Percentiles rank a stretch among this genome's conserved stretches.
phyloP scores from a whole-genome alignment of 2,329 filamentous ascomycete genomes.

The Teratosphaeria epicoccoides region DNA sequence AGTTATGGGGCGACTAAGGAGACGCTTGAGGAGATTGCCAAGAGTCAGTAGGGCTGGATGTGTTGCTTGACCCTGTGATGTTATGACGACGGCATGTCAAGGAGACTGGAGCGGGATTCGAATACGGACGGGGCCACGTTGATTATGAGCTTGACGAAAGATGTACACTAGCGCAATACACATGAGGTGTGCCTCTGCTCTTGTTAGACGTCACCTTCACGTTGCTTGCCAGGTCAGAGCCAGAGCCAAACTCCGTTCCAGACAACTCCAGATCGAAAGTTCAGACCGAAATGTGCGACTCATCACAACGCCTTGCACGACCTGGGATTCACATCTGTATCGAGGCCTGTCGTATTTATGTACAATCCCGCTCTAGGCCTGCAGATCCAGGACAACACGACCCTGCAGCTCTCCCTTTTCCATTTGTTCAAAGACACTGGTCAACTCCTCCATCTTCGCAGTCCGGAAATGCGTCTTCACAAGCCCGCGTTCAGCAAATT shows the following conservation, averaged over 20 bases:
- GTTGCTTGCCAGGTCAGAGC: background rate
- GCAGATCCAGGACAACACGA: conserved; percentile 38
- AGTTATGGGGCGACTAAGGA: conserved; percentile 33
- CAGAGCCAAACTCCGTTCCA: too few relatives aligned
- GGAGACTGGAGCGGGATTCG: background rate
- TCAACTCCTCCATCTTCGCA: conserved; percentile 39
- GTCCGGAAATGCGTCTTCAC: conserved; percentile 39
- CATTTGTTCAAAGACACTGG: conserved; percentile 38
- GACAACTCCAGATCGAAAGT: too few relatives aligned
- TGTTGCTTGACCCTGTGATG: background rate
- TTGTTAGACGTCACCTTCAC: background rate
- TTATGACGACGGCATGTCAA: too few relatives aligned
- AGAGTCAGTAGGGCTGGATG: background rate
- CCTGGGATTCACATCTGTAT: background rate
- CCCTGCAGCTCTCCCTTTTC: conserved; percentile 34
- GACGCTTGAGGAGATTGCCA: conserved; percentile 32
- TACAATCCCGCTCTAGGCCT: background rate
- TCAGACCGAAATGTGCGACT: too few relatives aligned
- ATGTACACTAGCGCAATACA: background rate
- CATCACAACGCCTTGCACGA: background rate
- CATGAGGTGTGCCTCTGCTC: background rate
- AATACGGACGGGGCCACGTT: background rate
- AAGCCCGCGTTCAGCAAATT: conserved; percentile 34
- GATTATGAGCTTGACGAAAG: background rate
- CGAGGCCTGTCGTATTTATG: background rate